Evolutionary conservation across 2,329 filamentous ascomycete species (phyloP).

Genomic region (Ophiostoma quercus): DNA sequence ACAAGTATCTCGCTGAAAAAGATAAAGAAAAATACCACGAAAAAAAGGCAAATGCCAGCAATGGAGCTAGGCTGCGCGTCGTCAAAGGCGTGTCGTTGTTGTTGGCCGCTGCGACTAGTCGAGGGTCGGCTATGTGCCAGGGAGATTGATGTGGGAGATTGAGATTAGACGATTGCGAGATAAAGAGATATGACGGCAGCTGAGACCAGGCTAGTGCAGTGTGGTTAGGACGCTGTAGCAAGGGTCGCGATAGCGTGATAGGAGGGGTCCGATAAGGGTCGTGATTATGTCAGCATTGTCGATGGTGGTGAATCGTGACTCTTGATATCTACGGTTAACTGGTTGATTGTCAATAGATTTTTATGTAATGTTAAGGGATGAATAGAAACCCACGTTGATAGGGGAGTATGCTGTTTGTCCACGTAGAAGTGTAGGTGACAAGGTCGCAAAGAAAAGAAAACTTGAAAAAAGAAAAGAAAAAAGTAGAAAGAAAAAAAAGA

Average conservation of each 20-base stretch:
- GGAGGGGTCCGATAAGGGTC: conserved; percentile 13
- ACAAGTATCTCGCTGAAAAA: not conserved
- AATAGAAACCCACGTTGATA: no score
- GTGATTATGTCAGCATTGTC: conserved; percentile 6
- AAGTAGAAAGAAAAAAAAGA: not conserved
- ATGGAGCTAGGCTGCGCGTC: not conserved
- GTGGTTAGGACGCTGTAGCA: not conserved
- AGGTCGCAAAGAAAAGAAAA: no score
- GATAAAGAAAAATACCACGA: not conserved
- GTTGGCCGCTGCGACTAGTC: not conserved
- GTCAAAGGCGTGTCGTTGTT: conserved; percentile 3
- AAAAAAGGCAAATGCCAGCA: not conserved
- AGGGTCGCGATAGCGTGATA: conserved; percentile 11
- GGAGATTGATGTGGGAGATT: conserved; percentile 4
- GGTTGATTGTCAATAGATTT: not conserved
- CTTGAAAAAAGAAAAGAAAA: not conserved
- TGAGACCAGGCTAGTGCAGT: not conserved
- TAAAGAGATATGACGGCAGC: conserved; percentile 13
- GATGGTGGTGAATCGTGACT: not conserved
- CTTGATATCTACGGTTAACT: not conserved
- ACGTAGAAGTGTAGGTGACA: no score
- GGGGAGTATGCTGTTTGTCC: no score
- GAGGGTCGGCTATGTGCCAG: not conserved
- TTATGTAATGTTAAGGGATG: no score
- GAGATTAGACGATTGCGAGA: conserved; percentile 9